Conservation (phyloP, 129 eudicot genomes). For the carrot (Daucus carota) region DH1_v3.0 NC_030383.2:930501-931000, state of each 20-base stretch:
- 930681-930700: too few species aligned
- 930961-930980: conserved; percentile 31
- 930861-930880: conserved; percentile 59
- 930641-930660: background rate
- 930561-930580: background rate
- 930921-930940: conserved; percentile 46
- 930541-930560: background rate
- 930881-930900: conserved; percentile 65
- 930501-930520: background rate
- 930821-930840: conserved; percentile 10
- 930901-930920: conserved; percentile 38
- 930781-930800: background rate
- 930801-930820: background rate
- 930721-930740: background rate
- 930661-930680: background rate
- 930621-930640: background rate
- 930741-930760: background rate
- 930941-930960: conserved; percentile 83
- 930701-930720: background rate
- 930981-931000: conserved; percentile 40
- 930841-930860: conserved; percentile 47
- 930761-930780: conserved; percentile 1
- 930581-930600: background rate
- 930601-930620: background rate
- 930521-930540: background rate